Percentiles rank a stretch among this genome's conserved stretches.
These are phyloP conservation scores for Austropuccinia psidii DNA, from an alignment of 1,284 basidiomycete species.

Conservation along the genomic window DNA sequence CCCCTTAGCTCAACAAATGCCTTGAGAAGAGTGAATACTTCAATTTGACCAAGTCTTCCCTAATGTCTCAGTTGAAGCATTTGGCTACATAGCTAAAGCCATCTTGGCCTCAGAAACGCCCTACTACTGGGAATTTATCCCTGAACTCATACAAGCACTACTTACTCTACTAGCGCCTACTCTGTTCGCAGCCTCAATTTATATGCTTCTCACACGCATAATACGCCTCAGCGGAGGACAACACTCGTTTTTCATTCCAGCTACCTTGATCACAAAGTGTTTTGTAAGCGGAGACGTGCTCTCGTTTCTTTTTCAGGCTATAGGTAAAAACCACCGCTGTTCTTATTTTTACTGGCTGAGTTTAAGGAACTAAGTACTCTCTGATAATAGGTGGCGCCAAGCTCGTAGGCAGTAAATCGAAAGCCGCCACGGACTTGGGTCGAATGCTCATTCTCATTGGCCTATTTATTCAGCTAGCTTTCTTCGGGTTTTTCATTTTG, in stretches of 20 bases:
- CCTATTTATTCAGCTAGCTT: not conserved
- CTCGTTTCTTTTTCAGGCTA: not conserved
- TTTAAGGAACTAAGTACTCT: not conserved
- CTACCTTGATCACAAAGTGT: not conserved
- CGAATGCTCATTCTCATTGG: not conserved
- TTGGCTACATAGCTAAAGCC: not conserved
- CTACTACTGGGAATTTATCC: not conserved
- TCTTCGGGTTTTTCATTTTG: not conserved
- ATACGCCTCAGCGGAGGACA: not conserved
- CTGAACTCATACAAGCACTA: not conserved
- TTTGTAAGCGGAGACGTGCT: not conserved
- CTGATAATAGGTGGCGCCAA: not conserved
- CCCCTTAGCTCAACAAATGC: too few species aligned
- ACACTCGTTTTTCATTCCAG: not conserved
- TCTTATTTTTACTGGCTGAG: not conserved
- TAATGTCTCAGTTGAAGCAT: conserved; percentile 2
- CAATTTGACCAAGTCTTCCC: not conserved
- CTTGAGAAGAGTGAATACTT: not conserved
- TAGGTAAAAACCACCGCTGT: not conserved
- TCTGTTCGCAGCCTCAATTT: not conserved
- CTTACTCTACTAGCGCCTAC: not conserved
- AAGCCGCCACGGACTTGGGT: not conserved
- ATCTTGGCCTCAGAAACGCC: not conserved
- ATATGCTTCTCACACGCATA: not conserved
- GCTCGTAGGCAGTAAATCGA: not conserved